Conservation (phyloP, 352 stramenopile species). For the Globisporangium lucens region DNA sequence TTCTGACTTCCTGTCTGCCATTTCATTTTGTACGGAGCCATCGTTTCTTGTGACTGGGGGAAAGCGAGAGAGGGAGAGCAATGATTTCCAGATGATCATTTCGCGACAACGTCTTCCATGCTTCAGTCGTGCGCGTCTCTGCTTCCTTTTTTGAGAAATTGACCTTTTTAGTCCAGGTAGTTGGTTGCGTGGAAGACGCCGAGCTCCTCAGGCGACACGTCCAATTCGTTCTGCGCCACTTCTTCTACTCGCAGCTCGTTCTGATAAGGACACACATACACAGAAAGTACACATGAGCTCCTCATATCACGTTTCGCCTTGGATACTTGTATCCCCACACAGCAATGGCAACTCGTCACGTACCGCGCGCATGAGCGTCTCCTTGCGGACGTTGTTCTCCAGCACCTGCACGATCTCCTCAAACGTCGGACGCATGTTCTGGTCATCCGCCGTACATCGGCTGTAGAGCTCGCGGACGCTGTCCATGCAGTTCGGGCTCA, state of each 20-base stretch:
- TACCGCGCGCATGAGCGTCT: conserved; percentile 80
- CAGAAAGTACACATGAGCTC: conserved; percentile 1
- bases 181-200: conserved; percentile 79
- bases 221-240: conserved; percentile 37
- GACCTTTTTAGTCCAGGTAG: conserved; percentile 63
- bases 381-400: conserved; percentile 83
- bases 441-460: conserved; percentile 77
- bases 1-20: background rate
- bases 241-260: conserved; percentile 22
- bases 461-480: conserved; percentile 79
- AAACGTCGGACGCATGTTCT: conserved; percentile 73
- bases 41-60: background rate
- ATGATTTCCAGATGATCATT: conserved; percentile 10
- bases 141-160: conserved; percentile 1
- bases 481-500: conserved; percentile 83
- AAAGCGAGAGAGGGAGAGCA: background rate
- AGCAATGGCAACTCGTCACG: conserved; percentile 14
- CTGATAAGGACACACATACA: conserved; percentile 17
- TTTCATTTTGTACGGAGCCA: conserved; percentile 2
- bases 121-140: background rate
- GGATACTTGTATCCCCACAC: background rate
- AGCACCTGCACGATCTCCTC: conserved; percentile 84
- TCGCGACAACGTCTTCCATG: background rate
- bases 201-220: conserved; percentile 77
- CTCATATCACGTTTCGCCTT: background rate